Percentiles rank a stretch among this genome's conserved stretches.
These are phyloP conservation scores for Fusarium citri DNA, from an alignment of 2,329 filamentous ascomycete species.

Conservation along the genomic window DNA sequence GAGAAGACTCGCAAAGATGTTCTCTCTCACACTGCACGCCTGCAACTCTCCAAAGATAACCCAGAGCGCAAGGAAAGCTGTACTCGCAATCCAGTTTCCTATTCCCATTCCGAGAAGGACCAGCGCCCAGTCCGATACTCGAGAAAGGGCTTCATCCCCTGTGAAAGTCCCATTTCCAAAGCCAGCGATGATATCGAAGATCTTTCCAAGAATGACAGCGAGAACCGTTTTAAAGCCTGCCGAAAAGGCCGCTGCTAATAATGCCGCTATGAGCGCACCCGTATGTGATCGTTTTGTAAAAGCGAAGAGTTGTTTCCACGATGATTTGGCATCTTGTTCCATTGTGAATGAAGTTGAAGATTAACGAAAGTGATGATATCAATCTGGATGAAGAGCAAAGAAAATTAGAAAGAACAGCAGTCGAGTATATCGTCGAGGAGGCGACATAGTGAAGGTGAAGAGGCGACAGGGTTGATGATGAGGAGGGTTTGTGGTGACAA, in stretches of 20 bases:
- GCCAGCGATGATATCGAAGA: slow-evolving; percentile 78
- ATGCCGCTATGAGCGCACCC: slow-evolving; percentile 63
- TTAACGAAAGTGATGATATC: neutral
- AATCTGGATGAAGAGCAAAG: neutral
- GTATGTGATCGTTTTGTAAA: slow-evolving; percentile 76
- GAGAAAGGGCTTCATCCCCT: slow-evolving; percentile 62
- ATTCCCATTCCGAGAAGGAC: slow-evolving; percentile 72
- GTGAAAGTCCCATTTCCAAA: slow-evolving; percentile 69
- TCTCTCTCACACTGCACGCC: slow-evolving; percentile 71
- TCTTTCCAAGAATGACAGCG: slow-evolving; percentile 76
- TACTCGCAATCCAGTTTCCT: slow-evolving; percentile 74
- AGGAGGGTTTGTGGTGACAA: slow-evolving; percentile 28
- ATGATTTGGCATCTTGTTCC: slow-evolving; percentile 39
- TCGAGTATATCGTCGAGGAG: neutral
- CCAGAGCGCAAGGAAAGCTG: slow-evolving; percentile 76
- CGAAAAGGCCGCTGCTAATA: slow-evolving; percentile 67
- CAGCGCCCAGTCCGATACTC: slow-evolving; percentile 70
- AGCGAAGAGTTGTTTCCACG: slow-evolving; percentile 69
- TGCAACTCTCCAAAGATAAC: slow-evolving; percentile 85
- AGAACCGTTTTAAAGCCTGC: slow-evolving; percentile 74
- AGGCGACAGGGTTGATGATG: neutral
- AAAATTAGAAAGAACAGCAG: too few relatives aligned
- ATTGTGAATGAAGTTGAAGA: slow-evolving; percentile 19
- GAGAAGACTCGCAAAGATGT: slow-evolving; percentile 76
- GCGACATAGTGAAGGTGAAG: neutral